Conservation (phyloP, 208 protist genomes). For the Crithidia expoeki region DNA sequence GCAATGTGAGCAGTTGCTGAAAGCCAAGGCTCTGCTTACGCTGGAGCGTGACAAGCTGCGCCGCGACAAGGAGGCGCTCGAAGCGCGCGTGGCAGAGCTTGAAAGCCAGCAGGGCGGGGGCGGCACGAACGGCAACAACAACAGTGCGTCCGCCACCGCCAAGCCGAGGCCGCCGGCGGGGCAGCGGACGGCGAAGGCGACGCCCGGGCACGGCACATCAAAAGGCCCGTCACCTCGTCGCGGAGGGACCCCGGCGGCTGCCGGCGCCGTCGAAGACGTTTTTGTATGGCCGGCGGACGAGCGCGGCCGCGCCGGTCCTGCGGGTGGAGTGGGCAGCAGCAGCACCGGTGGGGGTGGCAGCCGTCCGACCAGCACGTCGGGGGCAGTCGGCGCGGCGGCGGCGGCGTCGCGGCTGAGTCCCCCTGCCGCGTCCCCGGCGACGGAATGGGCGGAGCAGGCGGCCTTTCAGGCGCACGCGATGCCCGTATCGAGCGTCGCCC, state of each 20-base stretch:
- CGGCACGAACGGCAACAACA: constrained; percentile 22
- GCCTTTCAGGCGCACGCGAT: constrained; percentile 88
- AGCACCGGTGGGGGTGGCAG: not conserved
- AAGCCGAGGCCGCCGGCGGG: constrained; percentile 27
- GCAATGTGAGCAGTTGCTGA: constrained; percentile 81
- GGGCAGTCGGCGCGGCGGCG: not conserved
- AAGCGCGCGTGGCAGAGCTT: constrained; percentile 66
- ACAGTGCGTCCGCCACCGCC: not conserved
- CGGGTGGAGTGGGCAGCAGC: not conserved
- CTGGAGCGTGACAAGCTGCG: constrained; percentile 85
- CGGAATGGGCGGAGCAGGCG: constrained; percentile 64
- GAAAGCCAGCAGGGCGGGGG: constrained; percentile 32
- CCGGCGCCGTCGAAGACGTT: constrained; percentile 27
- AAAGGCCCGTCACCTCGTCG: constrained; percentile 12
- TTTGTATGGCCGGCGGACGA: constrained; percentile 84
- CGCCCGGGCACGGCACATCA: not conserved
- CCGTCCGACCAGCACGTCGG: not conserved
- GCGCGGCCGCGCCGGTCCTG: constrained; percentile 19
- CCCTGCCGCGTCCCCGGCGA: constrained; percentile 24
- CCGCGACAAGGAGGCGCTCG: constrained; percentile 57
- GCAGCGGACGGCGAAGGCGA: constrained; percentile 9
- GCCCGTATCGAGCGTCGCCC: constrained; percentile 83
- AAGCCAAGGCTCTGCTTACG: constrained; percentile 79
- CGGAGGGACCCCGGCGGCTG: constrained; percentile 4
- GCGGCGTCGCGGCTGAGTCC: constrained; percentile 1